These are phyloP conservation scores for Evernia prunastri DNA, from an alignment of 495 filamentous ascomycete genomes.

Conservation along the genomic window DNA sequence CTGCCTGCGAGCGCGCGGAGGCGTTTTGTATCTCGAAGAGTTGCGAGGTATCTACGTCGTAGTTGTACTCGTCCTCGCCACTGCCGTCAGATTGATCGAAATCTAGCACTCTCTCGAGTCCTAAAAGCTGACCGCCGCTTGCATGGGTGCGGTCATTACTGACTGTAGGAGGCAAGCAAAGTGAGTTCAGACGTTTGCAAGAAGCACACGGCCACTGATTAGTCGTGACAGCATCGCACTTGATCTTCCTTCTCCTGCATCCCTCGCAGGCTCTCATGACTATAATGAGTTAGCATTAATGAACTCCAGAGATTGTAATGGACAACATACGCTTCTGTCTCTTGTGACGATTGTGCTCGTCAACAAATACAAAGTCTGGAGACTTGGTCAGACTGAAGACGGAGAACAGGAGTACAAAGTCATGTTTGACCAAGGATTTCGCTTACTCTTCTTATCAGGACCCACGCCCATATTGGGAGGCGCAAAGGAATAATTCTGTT, in stretches of 20 bases:
- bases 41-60: conserved; percentile 33
- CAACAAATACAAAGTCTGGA: conserved; percentile 96
- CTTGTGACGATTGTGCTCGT: conserved; percentile 98
- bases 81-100: conserved; percentile 39
- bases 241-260: conserved; percentile 75
- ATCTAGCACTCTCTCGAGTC: conserved; percentile 32
- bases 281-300: conserved; percentile 32
- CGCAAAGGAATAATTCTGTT: conserved; percentile 40
- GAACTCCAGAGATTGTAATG: not conserved
- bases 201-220: conserved; percentile 98
- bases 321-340: conserved; percentile 74
- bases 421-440: not conserved
- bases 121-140: conserved; percentile 23
- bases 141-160: conserved; percentile 60
- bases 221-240: conserved; percentile 95
- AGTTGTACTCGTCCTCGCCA: conserved; percentile 52
- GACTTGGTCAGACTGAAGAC: conserved; percentile 7
- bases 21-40: conserved; percentile 23
- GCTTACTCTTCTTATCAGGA: conserved; percentile 29
- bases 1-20: conserved; percentile 22
- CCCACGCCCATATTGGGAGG: conserved; percentile 33
- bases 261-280: conserved; percentile 99
- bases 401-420: not conserved
- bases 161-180: conserved; percentile 86
- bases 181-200: conserved; percentile 84